Evolutionary conservation across 805 yeast species (phyloP).

Genomic region (Isabelozyma rhagii): DNA sequence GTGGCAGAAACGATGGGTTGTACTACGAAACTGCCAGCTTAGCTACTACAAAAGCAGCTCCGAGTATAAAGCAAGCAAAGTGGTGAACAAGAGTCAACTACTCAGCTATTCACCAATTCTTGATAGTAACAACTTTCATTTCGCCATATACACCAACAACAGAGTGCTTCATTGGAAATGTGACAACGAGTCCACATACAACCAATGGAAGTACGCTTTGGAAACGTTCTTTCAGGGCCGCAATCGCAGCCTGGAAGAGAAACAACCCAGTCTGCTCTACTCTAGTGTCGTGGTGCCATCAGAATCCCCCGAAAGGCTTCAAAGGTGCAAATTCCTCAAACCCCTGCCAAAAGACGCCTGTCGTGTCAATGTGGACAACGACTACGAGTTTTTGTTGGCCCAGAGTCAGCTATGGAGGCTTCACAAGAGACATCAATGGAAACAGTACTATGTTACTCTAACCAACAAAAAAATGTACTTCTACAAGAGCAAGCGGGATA

Average conservation of each 20-base stretch:
- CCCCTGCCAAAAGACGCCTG: not conserved
- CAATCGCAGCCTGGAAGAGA: not conserved
- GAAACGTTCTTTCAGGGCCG: constrained; percentile 2
- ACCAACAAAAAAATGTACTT: constrained; percentile 40
- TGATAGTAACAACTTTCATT: constrained; percentile 12
- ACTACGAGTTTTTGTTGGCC: constrained; percentile 25
- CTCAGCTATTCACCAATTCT: constrained; percentile 14
- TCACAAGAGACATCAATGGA: constrained; percentile 47
- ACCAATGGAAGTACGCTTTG: constrained; percentile 14
- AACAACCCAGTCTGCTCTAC: no score
- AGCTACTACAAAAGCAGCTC: constrained; percentile 35
- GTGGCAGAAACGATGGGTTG: constrained; percentile 41
- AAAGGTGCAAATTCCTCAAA: not conserved
- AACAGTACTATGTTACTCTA: constrained; percentile 37
- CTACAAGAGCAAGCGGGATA: constrained; percentile 27
- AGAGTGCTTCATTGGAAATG: constrained; percentile 16
- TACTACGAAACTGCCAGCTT: constrained; percentile 34
- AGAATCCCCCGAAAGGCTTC: not conserved
- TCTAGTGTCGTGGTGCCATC: no score
- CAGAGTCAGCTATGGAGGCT: constrained; percentile 41
- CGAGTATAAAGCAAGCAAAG: constrained; percentile 36
- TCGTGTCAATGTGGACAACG: not conserved
- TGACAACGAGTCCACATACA: constrained; percentile 5
- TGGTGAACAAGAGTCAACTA: constrained; percentile 20
- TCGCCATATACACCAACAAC: constrained; percentile 21